Base-by-base conservation (phyloP, 2,329 filamentous ascomycete genomes). In the Venturiaceae sp. region DNA sequence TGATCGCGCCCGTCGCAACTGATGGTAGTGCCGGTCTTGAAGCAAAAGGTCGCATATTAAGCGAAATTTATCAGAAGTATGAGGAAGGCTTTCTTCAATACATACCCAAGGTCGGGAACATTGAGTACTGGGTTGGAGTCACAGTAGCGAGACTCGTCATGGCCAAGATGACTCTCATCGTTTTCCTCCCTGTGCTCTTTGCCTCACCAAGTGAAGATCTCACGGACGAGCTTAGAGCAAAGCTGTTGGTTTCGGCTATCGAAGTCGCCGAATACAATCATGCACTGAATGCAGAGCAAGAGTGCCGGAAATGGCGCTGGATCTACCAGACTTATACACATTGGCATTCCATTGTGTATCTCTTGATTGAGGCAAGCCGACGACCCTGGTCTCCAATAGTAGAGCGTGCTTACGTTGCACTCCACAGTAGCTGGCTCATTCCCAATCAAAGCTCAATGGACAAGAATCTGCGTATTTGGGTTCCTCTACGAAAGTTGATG, bases 171-270 rank as follows among this genome's bases (percentile, higher is more conserved):
- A 80, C 73, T 0, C 73, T 65, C 6, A 44, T 65, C 3, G 46
- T 61, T n/a, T 63, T 64, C 26, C 60, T 63, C 19, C 53, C 53
- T 13, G 53, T 56, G 21, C 53, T 56, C n/a, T 56, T 56, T 34
- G 14, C 34, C 16, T 34, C 53, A 16, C 34, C 53, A 14, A 56
- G 34, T n/a, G 34, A 19, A 1, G 7, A 56, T 7, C 37, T 74
- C 41, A 69, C 74, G 1, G 66, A 68, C 1, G 68, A 76, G 21
- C 64, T 77, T 3, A 70, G 75, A 1, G 70, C 72, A 56, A 75
- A 74, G 33, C 67, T 83, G 0, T 75, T 82, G 3, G 70, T 77
- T 44, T 72, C 79, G 0, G 78, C 77, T 2, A 76, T 82, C 19
- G 80, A 83, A 61, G 72, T 82, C 0, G 79, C 80, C 44, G 80